Evolutionary conservation across 345 rosid species (phyloP), one percentile per base, ranked within the genome.

Genomic region (Triadica sebifera): DNA sequence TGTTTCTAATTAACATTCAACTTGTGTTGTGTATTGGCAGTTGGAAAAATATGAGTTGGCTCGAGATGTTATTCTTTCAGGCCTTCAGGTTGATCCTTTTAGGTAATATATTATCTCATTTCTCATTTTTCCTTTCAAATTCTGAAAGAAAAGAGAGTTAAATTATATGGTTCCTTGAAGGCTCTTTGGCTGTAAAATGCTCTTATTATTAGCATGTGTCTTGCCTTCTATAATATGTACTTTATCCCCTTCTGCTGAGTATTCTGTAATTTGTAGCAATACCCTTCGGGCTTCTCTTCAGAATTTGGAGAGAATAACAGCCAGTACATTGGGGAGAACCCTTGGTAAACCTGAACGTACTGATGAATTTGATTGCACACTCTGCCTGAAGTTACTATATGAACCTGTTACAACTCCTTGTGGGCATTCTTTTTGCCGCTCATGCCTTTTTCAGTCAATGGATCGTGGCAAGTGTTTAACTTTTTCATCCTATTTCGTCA

Each of bases 351-450:
- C 87, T 22, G 96, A 88, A 75, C 90, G 88, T 17, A 81, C 86
- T 15, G 98, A 92, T 86, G 99, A 91, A 47, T 95, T 91, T 80
- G 97, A 90, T 74, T 95, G 98, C 85, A 93, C 94, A 2, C 86
- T 95, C 57, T 95, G 99, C 75, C 82, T 92, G 85, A 95, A 95
- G 83, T 82, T 95, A 85, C 80, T 95, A 41, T 90, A 84, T 80
- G 93, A 95, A 56, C 99, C 99, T 75, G 76, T 87, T 71, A 95
- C 99, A 4, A 91, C 98, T 74, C 90, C 99, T 12, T 95, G 99
- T 65, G 99, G 99, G 73, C 99, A 95, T 87, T 88, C 98, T 46
- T 95, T 92, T 84, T 95, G 99, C 83, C 89, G 91, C 41, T 82
- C 93, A 55, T 95, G 98, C 80, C 87, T 93, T 65, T 87, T 91